Conservation (phyloP, 306 rosid genomes). For the Malus sylvestris region DNA sequence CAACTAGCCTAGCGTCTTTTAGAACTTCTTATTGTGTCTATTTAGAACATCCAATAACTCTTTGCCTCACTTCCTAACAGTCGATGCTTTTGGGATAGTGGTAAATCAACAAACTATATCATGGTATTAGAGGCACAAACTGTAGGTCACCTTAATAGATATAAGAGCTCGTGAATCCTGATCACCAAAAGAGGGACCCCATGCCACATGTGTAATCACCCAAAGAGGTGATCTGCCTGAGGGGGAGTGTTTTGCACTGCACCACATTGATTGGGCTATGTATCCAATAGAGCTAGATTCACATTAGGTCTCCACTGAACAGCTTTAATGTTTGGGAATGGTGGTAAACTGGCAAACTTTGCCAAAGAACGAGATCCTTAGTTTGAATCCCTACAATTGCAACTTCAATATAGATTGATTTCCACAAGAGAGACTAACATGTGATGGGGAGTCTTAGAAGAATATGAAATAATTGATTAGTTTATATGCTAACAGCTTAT, state of each 20-base stretch:
- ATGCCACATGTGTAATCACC: neutral
- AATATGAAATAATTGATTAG: neutral
- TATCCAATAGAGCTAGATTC: neutral
- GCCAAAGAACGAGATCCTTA: neutral
- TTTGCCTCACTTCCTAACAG: neutral
- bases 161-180: neutral
- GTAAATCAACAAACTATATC: neutral
- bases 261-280: neutral
- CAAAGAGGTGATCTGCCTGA: neutral
- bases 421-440: neutral
- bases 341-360: neutral
- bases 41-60: neutral
- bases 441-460: neutral
- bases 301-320: neutral
- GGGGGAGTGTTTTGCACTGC: neutral
- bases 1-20: no score
- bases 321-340: neutral
- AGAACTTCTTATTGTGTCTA: neutral
- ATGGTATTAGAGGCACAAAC: neutral
- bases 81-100: neutral
- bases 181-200: neutral
- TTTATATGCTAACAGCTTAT: neutral
- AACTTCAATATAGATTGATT: neutral
- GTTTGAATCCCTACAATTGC: neutral
- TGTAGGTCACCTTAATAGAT: neutral